phyloP scores from a whole-genome alignment of 495 filamentous ascomycete species.

The Lasiosphaeria hispida region DNA sequence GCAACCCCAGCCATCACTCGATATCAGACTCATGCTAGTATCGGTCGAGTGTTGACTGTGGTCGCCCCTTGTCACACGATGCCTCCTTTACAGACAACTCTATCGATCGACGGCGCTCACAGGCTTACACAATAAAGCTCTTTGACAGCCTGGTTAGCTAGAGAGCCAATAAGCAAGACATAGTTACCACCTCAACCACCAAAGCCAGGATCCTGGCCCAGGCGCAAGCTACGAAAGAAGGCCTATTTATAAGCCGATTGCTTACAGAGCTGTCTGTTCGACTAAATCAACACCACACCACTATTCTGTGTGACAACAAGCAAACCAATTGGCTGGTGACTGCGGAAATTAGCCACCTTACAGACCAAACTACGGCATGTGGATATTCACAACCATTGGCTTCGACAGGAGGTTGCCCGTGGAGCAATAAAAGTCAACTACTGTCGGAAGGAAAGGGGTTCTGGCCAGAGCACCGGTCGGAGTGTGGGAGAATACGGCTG shows the following conservation, averaged over 20 bases:
- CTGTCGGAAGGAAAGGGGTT: too few relatives aligned
- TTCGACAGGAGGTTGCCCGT: conserved; percentile 4
- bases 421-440: background rate
- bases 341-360: conserved; percentile 17
- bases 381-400: conserved; percentile 17
- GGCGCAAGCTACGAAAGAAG: conserved; percentile 22
- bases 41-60: too few relatives aligned
- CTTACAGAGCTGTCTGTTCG: conserved; percentile 7
- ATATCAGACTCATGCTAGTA: too few relatives aligned
- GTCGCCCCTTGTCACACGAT: too few relatives aligned
- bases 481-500: too few relatives aligned
- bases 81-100: conserved; percentile 1
- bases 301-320: conserved; percentile 18
- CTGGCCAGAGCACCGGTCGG: too few relatives aligned
- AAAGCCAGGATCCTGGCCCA: conserved; percentile 26
- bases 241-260: conserved; percentile 10
- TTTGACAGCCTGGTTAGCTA: conserved; percentile 24
- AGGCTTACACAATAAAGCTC: conserved; percentile 26
- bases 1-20: too few relatives aligned
- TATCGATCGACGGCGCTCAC: conserved; percentile 5
- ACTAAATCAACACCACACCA: conserved; percentile 9
- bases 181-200: conserved; percentile 31
- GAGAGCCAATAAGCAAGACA: conserved; percentile 26
- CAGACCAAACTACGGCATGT: conserved; percentile 19
- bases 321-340: conserved; percentile 19